Conservation (phyloP, 768 basidiomycete species). For the Amylocystis lapponica region DNA sequence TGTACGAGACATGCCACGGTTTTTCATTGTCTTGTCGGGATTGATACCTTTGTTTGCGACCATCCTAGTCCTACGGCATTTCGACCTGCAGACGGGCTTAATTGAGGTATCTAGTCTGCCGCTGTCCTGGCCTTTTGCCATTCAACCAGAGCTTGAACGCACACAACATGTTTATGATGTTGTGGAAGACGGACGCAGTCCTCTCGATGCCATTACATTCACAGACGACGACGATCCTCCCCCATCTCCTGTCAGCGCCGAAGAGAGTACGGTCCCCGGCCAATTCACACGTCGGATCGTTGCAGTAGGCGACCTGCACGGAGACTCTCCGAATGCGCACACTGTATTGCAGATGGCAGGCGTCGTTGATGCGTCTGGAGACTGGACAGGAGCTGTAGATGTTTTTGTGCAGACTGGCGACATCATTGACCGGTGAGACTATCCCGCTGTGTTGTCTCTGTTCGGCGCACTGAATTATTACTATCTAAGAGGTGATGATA, state of each 20-base stretch:
- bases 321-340: constrained; percentile 76
- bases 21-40: too few species aligned
- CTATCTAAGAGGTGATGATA: constrained; percentile 81
- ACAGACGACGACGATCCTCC: too few species aligned
- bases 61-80: too few species aligned
- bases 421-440: constrained; percentile 78
- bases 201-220: too few species aligned
- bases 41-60: too few species aligned
- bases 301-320: constrained; percentile 90
- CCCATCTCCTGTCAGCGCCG: too few species aligned
- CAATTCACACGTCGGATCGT: constrained; percentile 49
- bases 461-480: background rate
- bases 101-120: too few species aligned
- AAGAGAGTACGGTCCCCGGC: background rate
- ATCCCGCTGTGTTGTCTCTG: background rate
- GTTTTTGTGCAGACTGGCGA: constrained; percentile 95
- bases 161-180: too few species aligned
- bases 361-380: constrained; percentile 63
- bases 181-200: too few species aligned
- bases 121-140: constrained; percentile 18
- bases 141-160: constrained; percentile 14
- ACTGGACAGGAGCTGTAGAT: constrained; percentile 81
- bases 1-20: too few species aligned
- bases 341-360: constrained; percentile 75
- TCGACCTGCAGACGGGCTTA: too few species aligned